Percentiles rank a stretch among this genome's conserved stretches.
Evolutionary conservation across 2,329 filamentous ascomycete genomes (phyloP).

Genomic region (Fusarium temperatum): DNA sequence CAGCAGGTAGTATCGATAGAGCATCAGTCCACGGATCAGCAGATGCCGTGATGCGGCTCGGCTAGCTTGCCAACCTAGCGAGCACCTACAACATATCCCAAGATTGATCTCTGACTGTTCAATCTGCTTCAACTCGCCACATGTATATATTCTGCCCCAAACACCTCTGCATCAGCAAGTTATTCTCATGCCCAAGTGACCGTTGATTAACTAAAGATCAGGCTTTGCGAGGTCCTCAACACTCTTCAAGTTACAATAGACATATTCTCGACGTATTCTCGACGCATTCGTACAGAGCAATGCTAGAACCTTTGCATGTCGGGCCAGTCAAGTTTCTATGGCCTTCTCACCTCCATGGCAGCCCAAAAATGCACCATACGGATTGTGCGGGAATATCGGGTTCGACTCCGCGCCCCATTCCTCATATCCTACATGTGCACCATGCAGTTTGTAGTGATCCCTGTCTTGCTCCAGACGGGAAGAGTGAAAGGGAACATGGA

Average conservation of each 20-base stretch:
- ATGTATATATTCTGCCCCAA: neutral
- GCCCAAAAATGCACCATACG: neutral
- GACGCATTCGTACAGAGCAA: neutral
- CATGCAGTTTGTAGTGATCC: constrained; percentile 7
- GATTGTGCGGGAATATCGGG: neutral
- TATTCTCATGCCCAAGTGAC: neutral
- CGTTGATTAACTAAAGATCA: neutral
- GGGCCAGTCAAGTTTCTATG: neutral
- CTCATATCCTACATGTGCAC: constrained; percentile 2
- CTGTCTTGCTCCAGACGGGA: constrained; percentile 13
- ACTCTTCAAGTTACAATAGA: neutral
- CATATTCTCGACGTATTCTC: too few species aligned
- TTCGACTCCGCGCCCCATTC: constrained; percentile 12
- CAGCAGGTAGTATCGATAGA: neutral
- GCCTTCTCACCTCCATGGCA: constrained; percentile 3
- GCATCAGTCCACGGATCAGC: constrained; percentile 18
- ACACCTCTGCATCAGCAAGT: neutral
- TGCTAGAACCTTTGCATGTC: neutral
- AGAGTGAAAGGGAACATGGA: neutral
- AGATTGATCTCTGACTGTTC: neutral
- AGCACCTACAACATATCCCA: neutral
- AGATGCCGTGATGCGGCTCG: constrained; percentile 4
- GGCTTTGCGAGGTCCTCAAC: neutral
- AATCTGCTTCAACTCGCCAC: neutral
- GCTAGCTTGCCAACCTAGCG: neutral